A percentile compares a stretch with the other conserved stretches of the same genome.
Evolutionary conservation across 805 yeast genomes (phyloP).

Genomic region (Candida tibetensis): DNA sequence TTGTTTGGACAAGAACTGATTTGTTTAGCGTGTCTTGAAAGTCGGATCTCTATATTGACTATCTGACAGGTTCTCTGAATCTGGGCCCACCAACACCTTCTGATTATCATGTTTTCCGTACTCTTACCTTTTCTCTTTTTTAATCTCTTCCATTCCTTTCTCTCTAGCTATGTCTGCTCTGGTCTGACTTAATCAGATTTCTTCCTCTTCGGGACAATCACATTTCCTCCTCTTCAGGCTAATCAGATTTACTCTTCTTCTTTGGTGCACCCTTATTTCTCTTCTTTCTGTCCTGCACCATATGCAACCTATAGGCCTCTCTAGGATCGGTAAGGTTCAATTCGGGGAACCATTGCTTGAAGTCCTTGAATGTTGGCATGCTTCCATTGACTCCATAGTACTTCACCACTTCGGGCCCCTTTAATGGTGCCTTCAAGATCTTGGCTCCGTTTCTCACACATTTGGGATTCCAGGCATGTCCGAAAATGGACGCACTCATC

Average conservation of each 20-base stretch:
- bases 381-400: conserved; percentile 72
- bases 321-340: conserved; percentile 59
- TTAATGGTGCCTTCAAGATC: conserved; percentile 61
- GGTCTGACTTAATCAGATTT: too few species aligned
- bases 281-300: conserved; percentile 65
- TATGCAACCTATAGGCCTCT: conserved; percentile 65
- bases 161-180: too few species aligned
- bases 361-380: conserved; percentile 60
- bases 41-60: too few species aligned
- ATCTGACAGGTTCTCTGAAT: too few species aligned
- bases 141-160: neutral
- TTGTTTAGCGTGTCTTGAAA: too few species aligned
- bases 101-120: too few species aligned
- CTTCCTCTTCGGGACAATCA: too few species aligned
- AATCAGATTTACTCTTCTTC: conserved; percentile 60
- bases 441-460: conserved; percentile 69
- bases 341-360: conserved; percentile 52
- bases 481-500: conserved; percentile 63
- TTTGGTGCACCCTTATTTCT: conserved; percentile 89
- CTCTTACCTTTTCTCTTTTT: neutral
- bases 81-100: too few species aligned
- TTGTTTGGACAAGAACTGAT: too few species aligned
- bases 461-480: conserved; percentile 67
- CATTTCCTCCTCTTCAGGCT: too few species aligned
- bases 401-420: conserved; percentile 65